Base-by-base conservation (phyloP, 305 asterid species). In the Nicotiana rustica region DNA sequence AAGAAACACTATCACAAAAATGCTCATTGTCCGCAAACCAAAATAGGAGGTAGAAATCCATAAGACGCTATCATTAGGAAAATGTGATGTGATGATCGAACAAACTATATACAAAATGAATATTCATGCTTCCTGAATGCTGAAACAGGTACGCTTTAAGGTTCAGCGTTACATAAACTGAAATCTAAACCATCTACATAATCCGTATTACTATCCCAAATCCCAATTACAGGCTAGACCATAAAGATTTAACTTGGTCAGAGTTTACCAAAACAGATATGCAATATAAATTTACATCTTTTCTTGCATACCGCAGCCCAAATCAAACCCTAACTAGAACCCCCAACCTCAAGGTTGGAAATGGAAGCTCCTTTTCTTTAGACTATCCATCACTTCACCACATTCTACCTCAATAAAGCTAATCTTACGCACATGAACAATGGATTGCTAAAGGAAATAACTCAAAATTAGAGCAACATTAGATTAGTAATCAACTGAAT, bases 401-500 rank as follows among this genome's bases (percentile, higher is more conserved):
- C 75, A 67, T 66, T 66, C 44, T 13, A 66, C 41, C 18, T 29
- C 70, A 65, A 65, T 14, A 31, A 61, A 5, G 35, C 33, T 19
- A 9, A 19, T 19, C 2, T 18, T 9, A 61, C 13, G 66, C 1
- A 0, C 31, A 7, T 60, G 1, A 60, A 60, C 15, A 61, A 10
- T 21, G 33, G 12, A 17, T 6, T 29, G 5, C 1, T 19, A 38
- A 55, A 77, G 47, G 5, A 65, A 41, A 44, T 15, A 18, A 66
- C 2, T 19, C 25, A 18, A 73, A 57, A 77, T 65, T 67, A 15
- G 36, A 82, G 17, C 41, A 38, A 55, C 17, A 31, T 35, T 17
- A n/a, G 67, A 82, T 2, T 15, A 15, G 66, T 9, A 80, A 75
- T 19, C 52, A 66, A 64, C 57, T 59, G 59, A 52, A 73, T 81